Evolutionary conservation across 2,329 filamentous ascomycete genomes (phyloP).

Genomic region (Aspergillus tanneri): DNA sequence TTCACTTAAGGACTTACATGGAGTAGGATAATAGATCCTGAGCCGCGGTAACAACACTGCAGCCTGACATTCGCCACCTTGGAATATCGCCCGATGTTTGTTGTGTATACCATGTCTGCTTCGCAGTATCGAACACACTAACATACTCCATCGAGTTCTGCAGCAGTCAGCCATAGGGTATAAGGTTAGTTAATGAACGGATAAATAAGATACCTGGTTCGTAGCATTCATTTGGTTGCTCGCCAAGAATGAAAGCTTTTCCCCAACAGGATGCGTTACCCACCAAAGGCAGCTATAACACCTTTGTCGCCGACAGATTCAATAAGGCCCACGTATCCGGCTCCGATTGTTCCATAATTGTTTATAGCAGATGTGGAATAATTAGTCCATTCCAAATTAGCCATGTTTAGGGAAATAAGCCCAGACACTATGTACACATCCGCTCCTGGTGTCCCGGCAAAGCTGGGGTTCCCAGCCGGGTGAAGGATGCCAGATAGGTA

Average conservation of each 20-base stretch:
- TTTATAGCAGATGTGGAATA: slow-evolving; percentile 7
- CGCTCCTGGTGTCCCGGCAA: slow-evolving; percentile 6
- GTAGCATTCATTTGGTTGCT: too few relatives aligned
- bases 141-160: slow-evolving; percentile 14
- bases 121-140: slow-evolving; percentile 9
- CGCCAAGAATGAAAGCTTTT: too few relatives aligned
- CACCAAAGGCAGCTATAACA: slow-evolving; percentile 10
- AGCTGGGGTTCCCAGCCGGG: slow-evolving; percentile 6
- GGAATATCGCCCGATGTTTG: slow-evolving; percentile 9
- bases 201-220: too few relatives aligned
- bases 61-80: slow-evolving; percentile 13
- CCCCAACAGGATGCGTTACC: slow-evolving; percentile 10
- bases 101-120: slow-evolving; percentile 9
- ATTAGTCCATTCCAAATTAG: slow-evolving; percentile 6
- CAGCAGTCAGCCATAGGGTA: neutral
- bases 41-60: slow-evolving; percentile 5
- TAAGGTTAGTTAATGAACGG: too few relatives aligned
- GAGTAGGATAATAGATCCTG: slow-evolving; percentile 9
- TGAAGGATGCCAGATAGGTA: slow-evolving; percentile 6
- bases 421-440: slow-evolving; percentile 4
- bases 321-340: slow-evolving; percentile 8
- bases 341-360: slow-evolving; percentile 5
- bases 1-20: neutral
- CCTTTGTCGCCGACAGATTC: slow-evolving; percentile 9
- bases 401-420: slow-evolving; percentile 2